Base-by-base conservation (phyloP, 805 yeast species). In the Sugiyamaella marilandica region DNA sequence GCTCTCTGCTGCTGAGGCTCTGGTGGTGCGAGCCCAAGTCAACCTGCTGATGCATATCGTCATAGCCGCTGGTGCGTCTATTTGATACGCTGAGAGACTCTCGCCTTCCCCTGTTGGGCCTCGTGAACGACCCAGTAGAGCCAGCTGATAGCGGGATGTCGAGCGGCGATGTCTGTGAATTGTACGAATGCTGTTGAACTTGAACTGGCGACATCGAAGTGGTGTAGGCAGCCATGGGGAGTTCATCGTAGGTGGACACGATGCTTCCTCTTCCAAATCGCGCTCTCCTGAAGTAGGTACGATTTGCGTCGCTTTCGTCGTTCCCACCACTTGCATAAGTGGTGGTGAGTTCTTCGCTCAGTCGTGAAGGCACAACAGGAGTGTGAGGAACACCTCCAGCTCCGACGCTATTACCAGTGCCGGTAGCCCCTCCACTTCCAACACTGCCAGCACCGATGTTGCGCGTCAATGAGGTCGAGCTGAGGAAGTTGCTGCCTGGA, bases 311-410 rank as follows among this genome's bases (percentile, higher is more conserved):
- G 39, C 39, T 34, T 5, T 34, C 18, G 19, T 21, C 24, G 24
- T 39, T 39, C 8, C 24, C 19, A n/a, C 24, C 13, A 5, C 19
- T 19, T 36, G 41, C 43, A 34, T 34, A 16, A 4, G 18, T 16
- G 16, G 14, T 39, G 13, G 43, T 57, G 16, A 63, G 55, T 31
- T 67, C 70, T 48, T 67, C 70, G 45, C 67, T 64, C 31, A 69
- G 57, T 13, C 73, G 61, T 8, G 73, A 69, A 14, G 73, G 71
- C 41, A 64, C 57, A n/a, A 65, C 59, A 2, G 72, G 72, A 2
- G 64, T 58, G 52, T 69, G 66, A 41, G 64, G 26, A 52, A 55
- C 29, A 41, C 57, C 51, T 41, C 43, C 21, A 39, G 24, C 16
- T 13, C 14, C 18, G 4, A 39, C 19, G 21, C 43, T 39, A 5